These are phyloP conservation scores for Kazachstania viticola DNA, from an alignment of 805 yeast species.

Conservation along the genomic window DNA sequence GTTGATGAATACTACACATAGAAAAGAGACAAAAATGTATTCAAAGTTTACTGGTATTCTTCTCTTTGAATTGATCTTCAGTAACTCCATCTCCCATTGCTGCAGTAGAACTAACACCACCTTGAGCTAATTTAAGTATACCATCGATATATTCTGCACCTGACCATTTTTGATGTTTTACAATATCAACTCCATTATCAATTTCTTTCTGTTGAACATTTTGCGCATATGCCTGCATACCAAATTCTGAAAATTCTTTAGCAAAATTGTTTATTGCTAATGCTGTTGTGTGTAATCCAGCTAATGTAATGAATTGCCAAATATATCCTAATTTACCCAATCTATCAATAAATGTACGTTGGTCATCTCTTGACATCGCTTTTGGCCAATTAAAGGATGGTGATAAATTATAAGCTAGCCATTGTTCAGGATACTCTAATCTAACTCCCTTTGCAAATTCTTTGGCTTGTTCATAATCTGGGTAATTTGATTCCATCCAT, in stretches of 20 bases:
- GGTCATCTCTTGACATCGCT: conserved; percentile 81
- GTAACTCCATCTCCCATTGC: conserved; percentile 99
- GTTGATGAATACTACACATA: too few species aligned
- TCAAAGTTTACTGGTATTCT: conserved; percentile 9
- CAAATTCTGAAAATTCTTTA: conserved; percentile 61
- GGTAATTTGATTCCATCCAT: conserved; percentile 97
- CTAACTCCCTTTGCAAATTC: conserved; percentile 91
- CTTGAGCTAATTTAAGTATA: conserved; percentile 77
- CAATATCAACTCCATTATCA: conserved; percentile 82
- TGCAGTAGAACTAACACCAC: conserved; percentile 91
- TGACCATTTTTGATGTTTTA: conserved; percentile 97
- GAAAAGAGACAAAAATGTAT: too few species aligned
- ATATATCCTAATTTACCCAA: conserved; percentile 83
- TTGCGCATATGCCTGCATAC: conserved; percentile 94
- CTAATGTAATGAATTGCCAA: conserved; percentile 96
- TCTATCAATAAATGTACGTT: conserved; percentile 80
- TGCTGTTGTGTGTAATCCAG: conserved; percentile 94
- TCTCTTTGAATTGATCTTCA: conserved; percentile 89
- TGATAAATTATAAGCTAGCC: conserved; percentile 94
- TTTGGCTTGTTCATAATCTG: conserved; percentile 86
- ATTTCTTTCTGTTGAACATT: conserved; percentile 80
- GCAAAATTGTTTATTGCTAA: conserved; percentile 82
- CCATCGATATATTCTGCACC: conserved; percentile 96
- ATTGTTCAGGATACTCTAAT: conserved; percentile 70
- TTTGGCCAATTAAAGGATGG: conserved; percentile 97